Base-by-base conservation (phyloP, 352 stramenopile genomes). In the Saprolegnia parasitica region DNA sequence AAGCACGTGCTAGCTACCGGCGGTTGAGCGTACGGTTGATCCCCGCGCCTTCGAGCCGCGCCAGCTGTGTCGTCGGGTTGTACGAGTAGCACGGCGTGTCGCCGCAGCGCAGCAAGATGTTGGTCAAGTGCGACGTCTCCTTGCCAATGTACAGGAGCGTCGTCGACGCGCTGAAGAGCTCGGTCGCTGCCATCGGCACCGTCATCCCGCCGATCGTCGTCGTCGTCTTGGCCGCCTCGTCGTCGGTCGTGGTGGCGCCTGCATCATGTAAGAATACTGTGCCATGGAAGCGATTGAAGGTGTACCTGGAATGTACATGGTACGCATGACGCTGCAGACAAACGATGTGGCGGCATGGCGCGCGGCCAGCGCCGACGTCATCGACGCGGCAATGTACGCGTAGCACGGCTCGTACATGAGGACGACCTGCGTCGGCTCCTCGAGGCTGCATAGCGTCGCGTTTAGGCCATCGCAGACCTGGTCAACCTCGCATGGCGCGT, bases 381-480 rank as follows among this genome's bases (percentile, higher is more conserved):
- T 71, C 23, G 61, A 75, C 21, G 65, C 37, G 55, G 90, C 93
- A 20, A 75, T 81, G 81, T 97, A 80, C 68, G 92, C 79, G 74
- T 96, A 98, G 61, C 80, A 84, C 5, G 93, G 85, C 68, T 98
- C 88, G 70, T 97, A 98, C 13, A 98, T 77, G 52, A 98, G 23
- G 29, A 98, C 68, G 20, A 97, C 15, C n/a, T 77, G 84, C 46
- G 89, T 87, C 26, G 68, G 67, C 5, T 68, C 66, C 8, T 79
- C 71, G 49, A 84, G 46, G 0, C 72, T 45, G 2, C 76, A 64
- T 21, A 95, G 47, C 29, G 76, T 71, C 20, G 82, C 57, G 13
- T 65, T 9, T 6, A 73, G 45, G 15, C 68, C 79, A 49, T n/a
- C 42, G 42, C 18, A 15, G 60, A 83, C 91, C 46, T 81, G 63